Percentiles rank a stretch among this genome's conserved stretches.
phyloP scores from a whole-genome alignment of 2,329 filamentous ascomycete species.

The Scytalidium lignicola region DNA sequence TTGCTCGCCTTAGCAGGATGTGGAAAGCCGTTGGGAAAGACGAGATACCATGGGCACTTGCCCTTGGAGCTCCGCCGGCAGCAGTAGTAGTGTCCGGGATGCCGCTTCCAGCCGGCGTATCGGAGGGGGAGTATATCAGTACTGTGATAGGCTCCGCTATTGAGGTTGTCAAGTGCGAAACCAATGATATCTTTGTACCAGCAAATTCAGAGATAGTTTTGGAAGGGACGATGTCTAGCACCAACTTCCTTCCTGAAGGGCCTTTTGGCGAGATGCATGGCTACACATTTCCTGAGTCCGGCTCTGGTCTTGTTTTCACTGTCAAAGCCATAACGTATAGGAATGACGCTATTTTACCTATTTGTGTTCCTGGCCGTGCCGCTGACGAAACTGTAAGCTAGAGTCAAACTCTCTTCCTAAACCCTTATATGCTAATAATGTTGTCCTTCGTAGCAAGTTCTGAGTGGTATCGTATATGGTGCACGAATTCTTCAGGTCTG shows the following conservation, averaged over 20 bases:
- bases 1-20: conserved; percentile 39
- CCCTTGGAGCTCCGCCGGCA: conserved; percentile 43
- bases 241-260: conserved; percentile 38
- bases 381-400: neutral
- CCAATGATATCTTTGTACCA: conserved; percentile 42
- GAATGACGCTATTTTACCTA: conserved; percentile 41
- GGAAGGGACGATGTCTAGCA: conserved; percentile 41
- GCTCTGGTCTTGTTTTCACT: conserved; percentile 35
- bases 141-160: conserved; percentile 38
- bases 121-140: conserved; percentile 44
- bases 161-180: conserved; percentile 48
- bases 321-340: conserved; percentile 44
- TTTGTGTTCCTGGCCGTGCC: conserved; percentile 15
- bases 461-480: conserved; percentile 13
- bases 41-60: conserved; percentile 41
- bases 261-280: conserved; percentile 46
- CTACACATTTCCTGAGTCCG: conserved; percentile 30
- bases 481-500: conserved; percentile 36
- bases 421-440: neutral
- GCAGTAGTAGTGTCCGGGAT: conserved; percentile 43
- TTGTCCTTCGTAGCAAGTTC: neutral
- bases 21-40: conserved; percentile 41
- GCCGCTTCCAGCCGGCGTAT: conserved; percentile 43
- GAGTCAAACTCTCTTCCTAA: too few relatives aligned
- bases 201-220: conserved; percentile 46